Conservation (phyloP, 495 filamentous ascomycete genomes). For the Letharia columbiana region DNA sequence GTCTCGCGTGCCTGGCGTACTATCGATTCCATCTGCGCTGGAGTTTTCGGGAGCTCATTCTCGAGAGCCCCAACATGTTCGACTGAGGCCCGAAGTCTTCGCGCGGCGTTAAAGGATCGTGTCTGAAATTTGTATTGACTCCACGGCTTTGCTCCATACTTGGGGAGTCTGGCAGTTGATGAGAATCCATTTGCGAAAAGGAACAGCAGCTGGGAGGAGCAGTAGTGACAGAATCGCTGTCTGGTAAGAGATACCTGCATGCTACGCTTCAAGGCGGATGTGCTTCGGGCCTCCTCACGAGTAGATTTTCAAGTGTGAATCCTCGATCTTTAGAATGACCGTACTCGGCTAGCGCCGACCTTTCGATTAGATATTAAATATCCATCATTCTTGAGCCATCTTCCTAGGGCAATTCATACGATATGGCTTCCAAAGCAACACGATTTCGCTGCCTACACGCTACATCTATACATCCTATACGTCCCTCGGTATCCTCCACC, state of each 20-base stretch:
- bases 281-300: neutral
- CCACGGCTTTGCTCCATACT: constrained; percentile 7
- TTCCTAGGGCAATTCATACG: neutral
- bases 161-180: neutral
- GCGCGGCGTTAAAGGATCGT: constrained; percentile 8
- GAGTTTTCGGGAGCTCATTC: neutral
- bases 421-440: constrained; percentile 30
- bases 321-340: neutral
- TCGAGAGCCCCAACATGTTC: neutral
- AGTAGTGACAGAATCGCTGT: constrained; percentile 19
- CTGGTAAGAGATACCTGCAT: constrained; percentile 3
- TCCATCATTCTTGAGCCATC: neutral
- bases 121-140: neutral
- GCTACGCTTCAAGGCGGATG: neutral
- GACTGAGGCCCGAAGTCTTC: neutral
- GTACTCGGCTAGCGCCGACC: neutral
- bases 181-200: constrained; percentile 20
- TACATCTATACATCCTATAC: constrained; percentile 20
- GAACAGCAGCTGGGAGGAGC: constrained; percentile 14
- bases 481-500: constrained; percentile 4
- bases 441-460: constrained; percentile 29
- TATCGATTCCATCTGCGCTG: constrained; percentile 43
- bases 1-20: constrained; percentile 61
- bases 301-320: neutral
- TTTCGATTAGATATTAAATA: neutral